Evolutionary conservation across 257 asterid species (phyloP).

Genomic region (Datura wrightii): DNA sequence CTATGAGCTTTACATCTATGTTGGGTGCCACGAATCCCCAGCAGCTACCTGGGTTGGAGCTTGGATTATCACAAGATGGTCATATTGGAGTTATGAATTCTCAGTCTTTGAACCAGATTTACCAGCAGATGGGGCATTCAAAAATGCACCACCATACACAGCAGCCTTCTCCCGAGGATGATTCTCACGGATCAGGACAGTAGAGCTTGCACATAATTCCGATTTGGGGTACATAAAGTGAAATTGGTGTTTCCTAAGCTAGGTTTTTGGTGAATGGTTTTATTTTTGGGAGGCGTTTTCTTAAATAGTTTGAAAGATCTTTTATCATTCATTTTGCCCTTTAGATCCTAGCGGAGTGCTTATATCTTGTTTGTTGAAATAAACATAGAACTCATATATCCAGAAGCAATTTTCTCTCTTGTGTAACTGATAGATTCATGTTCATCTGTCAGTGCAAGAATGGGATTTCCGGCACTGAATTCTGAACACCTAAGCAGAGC

Average conservation of each 20-base stretch:
- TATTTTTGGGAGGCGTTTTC: background rate
- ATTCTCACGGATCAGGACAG: slow-evolving; percentile 66
- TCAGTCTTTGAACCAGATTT: slow-evolving; percentile 61
- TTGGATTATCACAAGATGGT: slow-evolving; percentile 75
- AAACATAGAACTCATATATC: background rate
- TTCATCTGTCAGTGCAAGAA: background rate
- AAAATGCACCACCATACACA: slow-evolving; percentile 43
- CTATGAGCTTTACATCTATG: slow-evolving; percentile 66
- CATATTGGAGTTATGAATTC: slow-evolving; percentile 58
- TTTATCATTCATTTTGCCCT: slow-evolving; percentile 19
- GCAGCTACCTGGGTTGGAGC: slow-evolving; percentile 74
- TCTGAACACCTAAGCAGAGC: background rate
- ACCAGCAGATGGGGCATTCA: slow-evolving; percentile 63
- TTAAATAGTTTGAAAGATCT: background rate
- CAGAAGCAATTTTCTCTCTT: background rate
- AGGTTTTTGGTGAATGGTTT: background rate
- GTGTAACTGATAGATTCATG: background rate
- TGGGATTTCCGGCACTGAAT: background rate
- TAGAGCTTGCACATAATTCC: slow-evolving; percentile 30
- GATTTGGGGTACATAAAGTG: background rate
- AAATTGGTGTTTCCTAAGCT: background rate
- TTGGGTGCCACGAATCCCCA: slow-evolving; percentile 54
- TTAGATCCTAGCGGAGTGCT: background rate
- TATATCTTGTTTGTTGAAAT: background rate
- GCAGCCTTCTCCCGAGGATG: slow-evolving; percentile 52